Conservation (phyloP, 2,329 filamentous ascomycete genomes). For the Xylaria sp. region DNA sequence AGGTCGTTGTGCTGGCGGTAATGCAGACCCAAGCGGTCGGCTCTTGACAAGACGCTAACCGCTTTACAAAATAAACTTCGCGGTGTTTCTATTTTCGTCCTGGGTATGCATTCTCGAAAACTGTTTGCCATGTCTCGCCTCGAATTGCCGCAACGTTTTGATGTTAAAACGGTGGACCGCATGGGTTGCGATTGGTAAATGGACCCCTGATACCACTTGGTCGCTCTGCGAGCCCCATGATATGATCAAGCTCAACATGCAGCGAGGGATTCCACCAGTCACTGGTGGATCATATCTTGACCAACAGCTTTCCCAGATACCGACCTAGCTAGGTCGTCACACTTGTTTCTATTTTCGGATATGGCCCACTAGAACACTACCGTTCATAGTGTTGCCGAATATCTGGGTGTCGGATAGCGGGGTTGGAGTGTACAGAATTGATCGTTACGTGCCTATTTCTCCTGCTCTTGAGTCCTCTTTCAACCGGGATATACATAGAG, state of each 20-base stretch:
- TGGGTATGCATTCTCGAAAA: not conserved
- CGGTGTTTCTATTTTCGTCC: not conserved
- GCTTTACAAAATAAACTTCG: not conserved
- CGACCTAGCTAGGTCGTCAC: not conserved
- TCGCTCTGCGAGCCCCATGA: constrained; percentile 24
- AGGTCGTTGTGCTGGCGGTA: not conserved
- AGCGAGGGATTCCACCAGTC: constrained; percentile 12
- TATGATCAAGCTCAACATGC: constrained; percentile 22
- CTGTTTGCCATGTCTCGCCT: not conserved
- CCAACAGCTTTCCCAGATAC: constrained; percentile 6
- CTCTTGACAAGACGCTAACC: not conserved
- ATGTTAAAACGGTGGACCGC: not conserved
- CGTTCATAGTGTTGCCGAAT: constrained; percentile 1
- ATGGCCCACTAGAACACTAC: constrained; percentile 8
- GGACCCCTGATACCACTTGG: not conserved
- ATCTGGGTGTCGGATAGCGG: constrained; percentile 10
- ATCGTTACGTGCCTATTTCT: not conserved
- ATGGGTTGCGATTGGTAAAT: not conserved
- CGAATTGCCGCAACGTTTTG: not conserved
- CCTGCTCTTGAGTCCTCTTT: not conserved
- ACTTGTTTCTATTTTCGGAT: constrained; percentile 29
- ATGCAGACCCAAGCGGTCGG: constrained; percentile 1
- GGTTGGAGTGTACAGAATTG: not conserved
- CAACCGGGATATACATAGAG: not conserved
- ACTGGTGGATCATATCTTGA: not conserved